Base-by-base conservation (phyloP, 768 basidiomycete species). In the Lentinula edodes region DNA sequence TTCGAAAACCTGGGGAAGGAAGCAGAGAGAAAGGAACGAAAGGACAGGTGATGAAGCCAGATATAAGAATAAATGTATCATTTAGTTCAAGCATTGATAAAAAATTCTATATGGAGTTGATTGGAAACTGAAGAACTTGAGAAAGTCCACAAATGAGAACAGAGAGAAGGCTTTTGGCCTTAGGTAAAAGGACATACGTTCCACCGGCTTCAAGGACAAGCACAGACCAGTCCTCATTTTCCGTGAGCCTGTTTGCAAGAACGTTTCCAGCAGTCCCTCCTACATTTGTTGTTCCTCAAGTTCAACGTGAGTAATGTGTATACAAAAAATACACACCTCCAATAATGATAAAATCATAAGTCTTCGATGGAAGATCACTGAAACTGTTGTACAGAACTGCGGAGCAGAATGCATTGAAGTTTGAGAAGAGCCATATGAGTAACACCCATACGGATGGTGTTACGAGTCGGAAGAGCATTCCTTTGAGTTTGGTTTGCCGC, bases 191-290 rank as follows among this genome's bases (percentile, higher is more conserved):
- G 42, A 6, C 48, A 1, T 52, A 63, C 62, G 58, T 52, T 58
- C 48, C 46, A 38, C 62, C 62, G 23, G 62, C 62, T 52, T 68
- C 67, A 18, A 68, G 50, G 5, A 68, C 20, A 16, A 68, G 65
- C 10, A 68, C 66, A 20, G 42, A 52, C 38, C 64, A 51, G 1
- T 36, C 36, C 1, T 58, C 48, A 43, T 58, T 60, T 45, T 68
- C 66, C 2, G 64, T 61, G 2, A 68, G 62, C 16, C 67, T 52
- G 45, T 62, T 67, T 5, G 67, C 67, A 12, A 68, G 36, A 5
- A 64, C 65, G 50, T 62, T 64, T 52, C 67, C 67, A 35, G 64
- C 66, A 20, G 67, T 62, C 12, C 67, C 67, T 15, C 61, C 61
- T 62, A 32, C 20, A 8, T 20, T 20, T 18, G 10, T 20, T 16